Evolutionary conservation across 2,329 filamentous ascomycete species (phyloP), one percentile per base, ranked within the genome.

Genomic region (Pezicula radicicola): DNA sequence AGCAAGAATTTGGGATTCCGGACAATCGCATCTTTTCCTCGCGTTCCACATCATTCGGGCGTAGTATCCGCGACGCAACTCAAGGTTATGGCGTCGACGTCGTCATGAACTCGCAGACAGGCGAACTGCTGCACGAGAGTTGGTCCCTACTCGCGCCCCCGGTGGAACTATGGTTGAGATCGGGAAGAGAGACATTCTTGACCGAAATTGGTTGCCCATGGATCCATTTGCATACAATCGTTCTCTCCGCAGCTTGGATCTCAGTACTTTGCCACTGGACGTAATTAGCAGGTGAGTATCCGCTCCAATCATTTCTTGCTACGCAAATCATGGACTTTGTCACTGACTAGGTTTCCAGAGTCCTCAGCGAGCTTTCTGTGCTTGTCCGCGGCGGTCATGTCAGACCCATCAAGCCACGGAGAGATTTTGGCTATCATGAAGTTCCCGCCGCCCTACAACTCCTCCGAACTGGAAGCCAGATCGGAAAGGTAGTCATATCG

Each of bases 401-500:
- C 18, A 54, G 48, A 30, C 57, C 57, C 6, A 60, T 60, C 36
- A 7, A 18, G 3, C 58, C 58, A 8, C 25, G 54, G 15, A 50
- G 37, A 6, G n/a, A n/a, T 8, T 60, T 57, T 12, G n/a, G 42
- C 15, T 57, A 55, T 69, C 46, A 63, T 53, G 18, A 71, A 7
- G 68, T 8, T 48, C 61, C 4, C 15, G 37, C 39, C 19, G 56
- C 56, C 16, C 44, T 61, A 15, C 3, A 25, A 9, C 56, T 63
- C n/a, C 66, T 77, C 59, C 71, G 73, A 48, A 61, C 60, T 27
- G 73, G 72, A 0, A 58, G 65, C 1, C 72, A 74, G 48, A 66
- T 74, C 12, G 75, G 74, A 0, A 77, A 77, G 50, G 63, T 75
- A 4, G 64, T 74, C 10, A 52, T 59, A 18, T 40, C 58, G 6